phyloP scores from a whole-genome alignment of 1,284 basidiomycete genomes.

The Naganishia cerealis region DNA sequence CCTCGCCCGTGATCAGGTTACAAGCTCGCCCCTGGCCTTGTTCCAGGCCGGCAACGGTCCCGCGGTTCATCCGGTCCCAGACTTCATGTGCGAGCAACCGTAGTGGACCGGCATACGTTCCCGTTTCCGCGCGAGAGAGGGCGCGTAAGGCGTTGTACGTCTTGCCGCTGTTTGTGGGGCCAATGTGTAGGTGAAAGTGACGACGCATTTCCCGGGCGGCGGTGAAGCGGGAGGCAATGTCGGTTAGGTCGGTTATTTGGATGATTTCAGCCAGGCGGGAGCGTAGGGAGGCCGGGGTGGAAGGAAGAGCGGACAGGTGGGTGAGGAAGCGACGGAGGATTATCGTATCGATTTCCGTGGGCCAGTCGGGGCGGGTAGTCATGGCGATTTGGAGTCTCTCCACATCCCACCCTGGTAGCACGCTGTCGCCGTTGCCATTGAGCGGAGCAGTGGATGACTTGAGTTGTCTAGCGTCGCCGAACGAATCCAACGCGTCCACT shows the following conservation, averaged over 20 bases:
- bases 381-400: conserved; percentile 20
- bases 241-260: conserved; percentile 49
- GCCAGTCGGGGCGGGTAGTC: conserved; percentile 23
- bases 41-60: conserved; percentile 65
- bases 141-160: conserved; percentile 89
- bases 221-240: conserved; percentile 45
- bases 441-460: conserved; percentile 22
- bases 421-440: conserved; percentile 7
- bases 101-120: conserved; percentile 87
- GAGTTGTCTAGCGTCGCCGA: conserved; percentile 29
- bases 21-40: conserved; percentile 63
- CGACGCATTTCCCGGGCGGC: conserved; percentile 61
- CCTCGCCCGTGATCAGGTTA: conserved; percentile 91
- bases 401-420: conserved; percentile 21
- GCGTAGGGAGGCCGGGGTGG: conserved; percentile 10
- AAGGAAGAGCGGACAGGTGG: not conserved
- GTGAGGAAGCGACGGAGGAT: conserved; percentile 25
- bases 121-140: conserved; percentile 70
- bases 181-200: conserved; percentile 90
- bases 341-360: conserved; percentile 12
- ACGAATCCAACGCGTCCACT: conserved; percentile 7
- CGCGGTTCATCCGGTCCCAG: conserved; percentile 85
- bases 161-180: conserved; percentile 96
- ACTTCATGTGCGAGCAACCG: conserved; percentile 93
- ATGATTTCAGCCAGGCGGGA: conserved; percentile 48